These are phyloP conservation scores for Boletus huronensis DNA, from an alignment of 768 basidiomycete species.

Conservation along the genomic window DNA sequence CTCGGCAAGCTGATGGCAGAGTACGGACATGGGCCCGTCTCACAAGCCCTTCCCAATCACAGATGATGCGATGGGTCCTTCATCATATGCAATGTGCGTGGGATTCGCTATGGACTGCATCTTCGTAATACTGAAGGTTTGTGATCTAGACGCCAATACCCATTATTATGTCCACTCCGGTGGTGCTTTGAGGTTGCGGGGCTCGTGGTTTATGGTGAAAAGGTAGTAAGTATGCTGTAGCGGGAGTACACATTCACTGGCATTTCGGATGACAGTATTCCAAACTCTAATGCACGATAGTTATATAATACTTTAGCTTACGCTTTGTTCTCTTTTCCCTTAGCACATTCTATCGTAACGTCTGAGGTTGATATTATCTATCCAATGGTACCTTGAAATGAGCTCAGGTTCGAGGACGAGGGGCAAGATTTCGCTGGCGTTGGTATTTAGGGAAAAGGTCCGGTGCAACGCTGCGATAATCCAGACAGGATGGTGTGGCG, in stretches of 20 bases:
- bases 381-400: constrained; percentile 42
- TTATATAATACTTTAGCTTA: not conserved
- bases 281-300: not conserved
- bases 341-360: not conserved
- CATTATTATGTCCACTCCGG: not conserved
- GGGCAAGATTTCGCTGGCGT: not conserved
- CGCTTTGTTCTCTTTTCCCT: not conserved
- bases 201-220: too few relatives aligned
- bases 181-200: not conserved
- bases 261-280: not conserved
- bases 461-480: constrained; percentile 12
- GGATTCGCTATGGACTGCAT: not conserved
- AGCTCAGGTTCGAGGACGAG: not conserved
- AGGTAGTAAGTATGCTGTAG: not conserved
- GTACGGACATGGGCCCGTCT: not conserved
- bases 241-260: not conserved
- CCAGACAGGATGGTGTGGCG: constrained; percentile 59
- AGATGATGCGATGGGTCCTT: not conserved
- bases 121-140: not conserved
- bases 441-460: not conserved
- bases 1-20: not conserved
- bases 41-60: not conserved
- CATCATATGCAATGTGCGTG: not conserved
- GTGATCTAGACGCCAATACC: not conserved
- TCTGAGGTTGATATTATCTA: not conserved